phyloP scores from a whole-genome alignment of 2,329 filamentous ascomycete species.

The Fusarium oxysporum region DNA sequence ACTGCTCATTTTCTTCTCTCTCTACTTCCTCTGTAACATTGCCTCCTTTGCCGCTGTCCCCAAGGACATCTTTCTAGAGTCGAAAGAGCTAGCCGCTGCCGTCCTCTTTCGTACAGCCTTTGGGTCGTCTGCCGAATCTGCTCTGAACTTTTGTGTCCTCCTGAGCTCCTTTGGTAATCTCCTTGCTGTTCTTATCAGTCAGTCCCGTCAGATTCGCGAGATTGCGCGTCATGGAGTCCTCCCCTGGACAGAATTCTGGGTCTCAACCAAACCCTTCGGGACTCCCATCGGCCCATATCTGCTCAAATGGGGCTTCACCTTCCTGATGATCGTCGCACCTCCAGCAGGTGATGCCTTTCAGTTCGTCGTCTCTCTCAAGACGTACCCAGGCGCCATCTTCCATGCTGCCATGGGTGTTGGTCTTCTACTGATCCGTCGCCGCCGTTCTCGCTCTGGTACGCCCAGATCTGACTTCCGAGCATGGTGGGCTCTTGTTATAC shows the following conservation, averaged over 20 bases:
- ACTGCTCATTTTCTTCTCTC: conserved; percentile 59
- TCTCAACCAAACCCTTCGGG: conserved; percentile 71
- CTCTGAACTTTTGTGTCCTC: conserved; percentile 67
- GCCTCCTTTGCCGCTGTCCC: conserved; percentile 70
- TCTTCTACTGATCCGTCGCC: conserved; percentile 66
- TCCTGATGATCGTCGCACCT: conserved; percentile 69
- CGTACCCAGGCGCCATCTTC: conserved; percentile 71
- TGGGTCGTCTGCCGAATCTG: conserved; percentile 60
- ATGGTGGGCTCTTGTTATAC: conserved; percentile 68
- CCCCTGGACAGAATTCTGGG: conserved; percentile 70
- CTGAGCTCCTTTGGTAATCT: conserved; percentile 70
- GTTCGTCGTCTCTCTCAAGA: conserved; percentile 67
- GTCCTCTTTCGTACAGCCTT: conserved; percentile 71
- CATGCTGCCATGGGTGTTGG: conserved; percentile 67
- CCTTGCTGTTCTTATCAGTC: conserved; percentile 65
- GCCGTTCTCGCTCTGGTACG: conserved; percentile 62
- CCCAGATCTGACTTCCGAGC: conserved; percentile 64
- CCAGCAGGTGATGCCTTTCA: conserved; percentile 72
- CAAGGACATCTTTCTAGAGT: conserved; percentile 62
- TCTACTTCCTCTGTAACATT: conserved; percentile 70
- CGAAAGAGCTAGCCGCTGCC: conserved; percentile 65
- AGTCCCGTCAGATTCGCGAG: conserved; percentile 68
- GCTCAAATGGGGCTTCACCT: conserved; percentile 67
- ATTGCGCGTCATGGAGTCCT: conserved; percentile 71
- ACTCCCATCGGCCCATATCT: conserved; percentile 70